A percentile compares a stretch with the other conserved stretches of the same genome.
Evolutionary conservation across 2,329 filamentous ascomycete species (phyloP).

Genomic region (Aspergillaceae sp.): DNA sequence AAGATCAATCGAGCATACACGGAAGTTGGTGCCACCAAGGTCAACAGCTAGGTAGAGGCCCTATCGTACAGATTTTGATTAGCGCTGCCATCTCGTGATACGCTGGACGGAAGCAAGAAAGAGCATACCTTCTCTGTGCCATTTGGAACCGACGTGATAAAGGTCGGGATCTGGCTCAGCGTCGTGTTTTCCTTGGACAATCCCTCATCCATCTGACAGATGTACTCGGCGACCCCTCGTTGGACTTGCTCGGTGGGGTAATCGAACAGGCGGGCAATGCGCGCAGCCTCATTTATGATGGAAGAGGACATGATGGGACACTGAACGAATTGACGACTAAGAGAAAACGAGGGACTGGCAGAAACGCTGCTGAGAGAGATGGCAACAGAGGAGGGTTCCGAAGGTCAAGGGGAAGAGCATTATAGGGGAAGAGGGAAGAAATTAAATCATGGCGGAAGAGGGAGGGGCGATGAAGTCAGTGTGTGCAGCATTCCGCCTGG

Average conservation of each 20-base stretch:
- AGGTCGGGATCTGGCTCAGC: constrained; percentile 92
- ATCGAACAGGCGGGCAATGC: constrained; percentile 76
- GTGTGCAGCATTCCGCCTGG: neutral
- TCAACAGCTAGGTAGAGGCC: constrained; percentile 94
- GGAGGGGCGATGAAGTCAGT: constrained; percentile 28
- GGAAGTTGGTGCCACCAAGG: constrained; percentile 96
- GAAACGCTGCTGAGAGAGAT: neutral
- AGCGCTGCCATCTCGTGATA: constrained; percentile 1
- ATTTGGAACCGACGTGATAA: constrained; percentile 91
- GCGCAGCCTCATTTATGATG: constrained; percentile 62
- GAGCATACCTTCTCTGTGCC: constrained; percentile 80
- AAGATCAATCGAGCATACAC: constrained; percentile 88
- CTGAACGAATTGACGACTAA: neutral
- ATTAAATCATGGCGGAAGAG: constrained; percentile 3
- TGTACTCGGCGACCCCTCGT: constrained; percentile 73
- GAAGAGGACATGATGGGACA: constrained; percentile 22
- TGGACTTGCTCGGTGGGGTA: constrained; percentile 71
- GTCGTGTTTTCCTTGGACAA: constrained; percentile 67
- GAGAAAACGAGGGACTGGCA: neutral
- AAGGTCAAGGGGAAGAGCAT: neutral
- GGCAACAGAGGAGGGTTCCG: constrained; percentile 1
- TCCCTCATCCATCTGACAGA: constrained; percentile 80
- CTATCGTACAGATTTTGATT: constrained; percentile 37
- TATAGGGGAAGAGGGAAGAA: neutral
- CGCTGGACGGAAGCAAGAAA: neutral